phyloP scores from a whole-genome alignment of 345 rosid species.

The Citrus australasica region DNA sequence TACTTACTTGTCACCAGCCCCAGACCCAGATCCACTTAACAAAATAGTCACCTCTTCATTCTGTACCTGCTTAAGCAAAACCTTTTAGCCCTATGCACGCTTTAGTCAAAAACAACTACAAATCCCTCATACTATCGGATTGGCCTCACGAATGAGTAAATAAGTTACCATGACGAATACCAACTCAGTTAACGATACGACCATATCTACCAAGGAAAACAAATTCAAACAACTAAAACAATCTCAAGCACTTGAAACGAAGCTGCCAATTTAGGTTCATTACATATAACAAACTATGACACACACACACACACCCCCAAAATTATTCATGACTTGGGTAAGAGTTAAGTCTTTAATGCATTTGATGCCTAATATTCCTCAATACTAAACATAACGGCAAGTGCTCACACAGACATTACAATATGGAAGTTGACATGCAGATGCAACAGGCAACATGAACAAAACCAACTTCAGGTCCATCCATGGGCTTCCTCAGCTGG shows the following conservation, averaged over 20 bases:
- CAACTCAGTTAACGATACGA: too few species aligned
- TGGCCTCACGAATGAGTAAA: too few species aligned
- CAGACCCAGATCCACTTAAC: too few species aligned
- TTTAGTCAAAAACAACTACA: not conserved
- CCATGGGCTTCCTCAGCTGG: conserved; percentile 25
- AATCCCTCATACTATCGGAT: too few species aligned
- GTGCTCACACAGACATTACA: not conserved
- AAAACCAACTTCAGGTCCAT: conserved; percentile 2
- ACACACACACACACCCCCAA: not conserved
- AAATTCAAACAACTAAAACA: not conserved
- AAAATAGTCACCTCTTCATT: not conserved
- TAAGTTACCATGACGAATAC: not conserved
- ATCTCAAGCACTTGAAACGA: not conserved
- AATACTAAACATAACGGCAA: not conserved
- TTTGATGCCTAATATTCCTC: not conserved
- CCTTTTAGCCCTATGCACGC: not conserved
- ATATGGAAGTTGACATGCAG: not conserved
- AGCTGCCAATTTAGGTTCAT: not conserved
- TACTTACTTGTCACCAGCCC: not conserved
- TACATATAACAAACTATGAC: not conserved
- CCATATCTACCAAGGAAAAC: not conserved
- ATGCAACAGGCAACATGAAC: not conserved
- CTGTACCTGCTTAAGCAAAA: not conserved
- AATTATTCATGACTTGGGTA: not conserved
- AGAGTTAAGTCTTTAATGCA: not conserved